phyloP scores from a whole-genome alignment of 176 grass and related monocot species.

The Paspalum vaginatum region DNA sequence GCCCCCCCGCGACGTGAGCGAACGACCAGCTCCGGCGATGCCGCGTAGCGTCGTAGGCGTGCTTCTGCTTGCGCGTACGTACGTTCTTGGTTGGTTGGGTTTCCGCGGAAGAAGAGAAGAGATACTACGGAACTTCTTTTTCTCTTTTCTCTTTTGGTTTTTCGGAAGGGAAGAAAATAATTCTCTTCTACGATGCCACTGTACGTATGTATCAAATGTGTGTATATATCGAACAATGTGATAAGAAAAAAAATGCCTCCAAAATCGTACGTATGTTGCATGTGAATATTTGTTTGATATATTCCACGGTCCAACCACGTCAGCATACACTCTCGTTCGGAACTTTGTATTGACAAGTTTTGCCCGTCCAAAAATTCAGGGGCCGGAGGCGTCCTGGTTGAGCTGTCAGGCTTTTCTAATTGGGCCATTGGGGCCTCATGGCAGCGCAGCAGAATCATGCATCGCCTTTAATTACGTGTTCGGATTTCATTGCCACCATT shows the following conservation, averaged over 20 bases:
- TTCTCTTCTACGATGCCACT: conserved; percentile 42
- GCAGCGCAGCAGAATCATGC: background rate
- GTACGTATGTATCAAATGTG: conserved; percentile 25
- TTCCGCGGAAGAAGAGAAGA: conserved; percentile 13
- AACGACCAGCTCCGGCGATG: conserved; percentile 5
- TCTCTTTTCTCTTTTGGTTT: background rate
- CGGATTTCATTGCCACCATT: background rate
- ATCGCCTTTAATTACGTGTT: background rate
- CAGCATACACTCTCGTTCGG: background rate
- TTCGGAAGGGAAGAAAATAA: conserved; percentile 29
- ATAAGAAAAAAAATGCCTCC: too few relatives aligned
- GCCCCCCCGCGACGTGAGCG: background rate
- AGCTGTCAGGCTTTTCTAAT: background rate
- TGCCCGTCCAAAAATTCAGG: background rate
- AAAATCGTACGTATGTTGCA: background rate
- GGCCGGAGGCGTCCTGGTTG: background rate
- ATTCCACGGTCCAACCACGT: too few relatives aligned
- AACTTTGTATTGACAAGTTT: background rate
- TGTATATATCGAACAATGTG: conserved; percentile 22
- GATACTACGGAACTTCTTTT: conserved; percentile 7
- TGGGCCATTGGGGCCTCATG: background rate
- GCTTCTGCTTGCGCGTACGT: conserved; percentile 5
- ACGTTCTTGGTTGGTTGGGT: background rate
- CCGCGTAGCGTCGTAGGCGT: background rate
- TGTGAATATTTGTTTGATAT: background rate